phyloP scores from a whole-genome alignment of 225 moss, liverwort and hornwort species.

The Takakia lepidozioides region DNA sequence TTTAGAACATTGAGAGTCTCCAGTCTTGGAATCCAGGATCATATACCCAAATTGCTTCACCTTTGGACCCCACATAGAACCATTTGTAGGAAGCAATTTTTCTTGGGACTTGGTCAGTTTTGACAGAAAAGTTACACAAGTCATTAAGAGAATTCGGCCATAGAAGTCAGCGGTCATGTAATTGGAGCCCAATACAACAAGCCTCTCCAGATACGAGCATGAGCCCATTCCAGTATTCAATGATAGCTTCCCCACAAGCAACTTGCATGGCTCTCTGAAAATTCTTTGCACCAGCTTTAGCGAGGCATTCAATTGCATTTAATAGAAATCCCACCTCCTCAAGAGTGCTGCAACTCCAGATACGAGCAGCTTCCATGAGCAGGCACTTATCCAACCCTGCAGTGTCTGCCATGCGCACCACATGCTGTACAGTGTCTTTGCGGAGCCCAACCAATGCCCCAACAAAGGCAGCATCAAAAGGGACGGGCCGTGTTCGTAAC shows the following conservation, averaged over 20 bases:
- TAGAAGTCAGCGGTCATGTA: conserved; percentile 38
- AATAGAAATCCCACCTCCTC: conserved; percentile 41
- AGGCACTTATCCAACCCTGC: conserved; percentile 47
- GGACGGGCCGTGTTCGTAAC: conserved; percentile 27
- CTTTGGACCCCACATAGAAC: too few species aligned
- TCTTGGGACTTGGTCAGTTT: conserved; percentile 34
- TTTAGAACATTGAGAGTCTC: conserved; percentile 21
- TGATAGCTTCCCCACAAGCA: conserved; percentile 44
- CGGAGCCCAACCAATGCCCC: conserved; percentile 42
- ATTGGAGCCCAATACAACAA: conserved; percentile 37
- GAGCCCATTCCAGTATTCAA: conserved; percentile 43
- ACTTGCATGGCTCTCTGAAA: conserved; percentile 49
- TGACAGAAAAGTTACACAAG: conserved; percentile 40
- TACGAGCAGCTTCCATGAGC: conserved; percentile 50
- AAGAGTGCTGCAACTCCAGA: conserved; percentile 42
- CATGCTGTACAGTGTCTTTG: conserved; percentile 39
- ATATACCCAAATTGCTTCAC: too few species aligned
- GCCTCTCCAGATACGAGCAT: conserved; percentile 25
- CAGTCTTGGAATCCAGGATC: conserved; percentile 37
- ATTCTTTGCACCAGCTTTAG: conserved; percentile 33
- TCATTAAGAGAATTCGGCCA: conserved; percentile 43
- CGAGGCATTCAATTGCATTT: conserved; percentile 43
- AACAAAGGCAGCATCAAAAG: conserved; percentile 46
- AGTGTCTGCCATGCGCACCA: conserved; percentile 34
- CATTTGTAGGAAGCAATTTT: conserved; percentile 11